A percentile compares a stretch with the other conserved stretches of the same genome.
Evolutionary conservation across 352 stramenopile species (phyloP).

Genomic region (Phytophthora idaei): DNA sequence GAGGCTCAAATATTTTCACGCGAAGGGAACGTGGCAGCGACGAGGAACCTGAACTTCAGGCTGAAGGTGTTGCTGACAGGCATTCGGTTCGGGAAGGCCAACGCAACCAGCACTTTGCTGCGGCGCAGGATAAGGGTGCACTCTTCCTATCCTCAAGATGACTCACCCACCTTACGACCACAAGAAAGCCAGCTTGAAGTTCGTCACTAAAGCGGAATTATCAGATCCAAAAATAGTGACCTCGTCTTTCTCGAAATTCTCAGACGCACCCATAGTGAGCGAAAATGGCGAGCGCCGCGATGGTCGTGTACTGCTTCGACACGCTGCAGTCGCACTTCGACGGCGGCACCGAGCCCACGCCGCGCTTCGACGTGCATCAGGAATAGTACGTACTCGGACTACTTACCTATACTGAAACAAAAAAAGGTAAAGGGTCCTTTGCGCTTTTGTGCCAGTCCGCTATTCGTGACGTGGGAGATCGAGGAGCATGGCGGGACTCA

Average conservation of each 20-base stretch:
- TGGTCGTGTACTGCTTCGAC: conserved; percentile 89
- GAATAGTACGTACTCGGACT: conserved; percentile 46
- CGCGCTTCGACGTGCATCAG: conserved; percentile 60
- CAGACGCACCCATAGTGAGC: conserved; percentile 2
- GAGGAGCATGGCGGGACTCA: conserved; percentile 52
- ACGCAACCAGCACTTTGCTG: neutral
- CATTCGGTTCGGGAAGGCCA: neutral
- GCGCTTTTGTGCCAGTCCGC: conserved; percentile 40
- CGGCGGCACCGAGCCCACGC: conserved; percentile 50
- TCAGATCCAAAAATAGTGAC: conserved; percentile 1
- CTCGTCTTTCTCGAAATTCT: neutral
- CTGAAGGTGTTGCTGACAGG: neutral
- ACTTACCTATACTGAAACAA: neutral
- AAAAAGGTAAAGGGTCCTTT: neutral
- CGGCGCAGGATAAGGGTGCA: neutral
- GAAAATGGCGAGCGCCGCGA: conserved; percentile 74
- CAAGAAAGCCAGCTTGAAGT: conserved; percentile 19
- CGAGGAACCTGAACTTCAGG: neutral
- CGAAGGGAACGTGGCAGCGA: neutral
- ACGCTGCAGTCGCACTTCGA: conserved; percentile 76
- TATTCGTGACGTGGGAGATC: conserved; percentile 89
- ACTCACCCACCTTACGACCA: conserved; percentile 16
- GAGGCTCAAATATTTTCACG: neutral
- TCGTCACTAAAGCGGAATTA: neutral
- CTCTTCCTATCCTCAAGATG: conserved; percentile 15